Evolutionary conservation across 2,329 filamentous ascomycete genomes (phyloP), one percentile per base, ranked within the genome.

Genomic region (Aspergillus latus): DNA sequence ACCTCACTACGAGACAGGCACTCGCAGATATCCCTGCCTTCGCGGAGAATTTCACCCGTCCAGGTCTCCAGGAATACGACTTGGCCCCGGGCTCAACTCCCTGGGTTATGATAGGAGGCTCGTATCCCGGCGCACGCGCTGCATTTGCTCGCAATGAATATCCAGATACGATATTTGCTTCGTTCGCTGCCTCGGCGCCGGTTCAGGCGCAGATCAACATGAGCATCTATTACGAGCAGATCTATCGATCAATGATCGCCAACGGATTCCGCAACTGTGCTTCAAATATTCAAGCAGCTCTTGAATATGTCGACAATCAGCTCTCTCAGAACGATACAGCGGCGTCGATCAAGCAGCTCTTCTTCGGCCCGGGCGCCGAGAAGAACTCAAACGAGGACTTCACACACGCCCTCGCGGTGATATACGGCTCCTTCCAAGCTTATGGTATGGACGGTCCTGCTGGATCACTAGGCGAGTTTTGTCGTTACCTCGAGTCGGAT

Each of bases 201-300:
- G 75, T 80, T 0, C 68, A 84, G 61, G 79, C 79, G 2, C 69
- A 66, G 4, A 62, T 78, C n/a, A 73, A 82, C 56, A 80, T 81
- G 75, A 75, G 74, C n/a, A 66, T 74, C 21, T 83, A 82, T 62
- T 82, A 73, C 51, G 79, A 82, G 21, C 76, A 80, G 37, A 65
- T 83, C 2, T 78, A 78, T 60, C 73, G 71, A 9, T 78, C 77
- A 2, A 72, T 83, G 68, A 71, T 75, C 4, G 73, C 71, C 5
- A 80, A 81, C 54, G 82, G 80, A 56, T 73, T 76, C 36, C 69
- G 69, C 2, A 82, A 81, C 63, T 84, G 81, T 66, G 75, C 78
- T 10, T 69, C 71, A 10, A 80, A 83, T 56, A 72, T 82, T 49
- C 72, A 79, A 13, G 77, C 78, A 4, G 79, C 78, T 3, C 69